Base-by-base conservation (phyloP, 352 stramenopile genomes). In the Phytophthora meadii region DNA sequence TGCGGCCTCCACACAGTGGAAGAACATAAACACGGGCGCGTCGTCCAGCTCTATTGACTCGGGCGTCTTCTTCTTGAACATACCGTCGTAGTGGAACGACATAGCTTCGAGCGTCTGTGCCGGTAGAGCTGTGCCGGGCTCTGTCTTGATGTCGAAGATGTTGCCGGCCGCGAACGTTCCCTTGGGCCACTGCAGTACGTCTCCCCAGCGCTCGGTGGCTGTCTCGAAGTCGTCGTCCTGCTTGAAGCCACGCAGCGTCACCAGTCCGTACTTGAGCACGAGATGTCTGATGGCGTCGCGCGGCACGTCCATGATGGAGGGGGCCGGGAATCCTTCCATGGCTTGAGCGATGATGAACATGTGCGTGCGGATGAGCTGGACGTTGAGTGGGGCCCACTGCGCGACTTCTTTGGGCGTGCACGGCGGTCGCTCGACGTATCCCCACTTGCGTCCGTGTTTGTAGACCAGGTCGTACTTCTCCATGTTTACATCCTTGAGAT, bases 1-100 rank as follows among this genome's bases (percentile, higher is more conserved):
- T 24, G 41, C 36, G 3, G 59, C 50, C 24, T 67, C 59, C 11
- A 67, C 59, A 15, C 59, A 67, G 59, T 61, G 49, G 41, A 66
- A 66, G 58, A 66, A 66, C 58, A 66, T 66, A 44, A 67, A 67
- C 24, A 67, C 59, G 59, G 59, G 59, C 19, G 49, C 15, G 15
- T 67, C 59, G 42, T 50, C 59, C 50, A 67, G 50, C 42, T 67
- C 59, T 42, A 50, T 67, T 24, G 51, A 53, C 36, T 62, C 60
- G 44, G 60, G 51, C 12, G 60, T 68, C 51, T 68, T 68, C 50
- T 68, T 68, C 51, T 68, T 68, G 60, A 68, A 62, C 60, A 68
- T 68, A 28, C 60, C 60, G 51, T 62, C 51, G 60, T 62, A 68
- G 51, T 68, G 60, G 51, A 62, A 68, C 42, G 59, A 67, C 59